Evolutionary conservation across 164 flowering plant genomes (phyloP).

Genomic region (Euptelea pleiosperma): DNA sequence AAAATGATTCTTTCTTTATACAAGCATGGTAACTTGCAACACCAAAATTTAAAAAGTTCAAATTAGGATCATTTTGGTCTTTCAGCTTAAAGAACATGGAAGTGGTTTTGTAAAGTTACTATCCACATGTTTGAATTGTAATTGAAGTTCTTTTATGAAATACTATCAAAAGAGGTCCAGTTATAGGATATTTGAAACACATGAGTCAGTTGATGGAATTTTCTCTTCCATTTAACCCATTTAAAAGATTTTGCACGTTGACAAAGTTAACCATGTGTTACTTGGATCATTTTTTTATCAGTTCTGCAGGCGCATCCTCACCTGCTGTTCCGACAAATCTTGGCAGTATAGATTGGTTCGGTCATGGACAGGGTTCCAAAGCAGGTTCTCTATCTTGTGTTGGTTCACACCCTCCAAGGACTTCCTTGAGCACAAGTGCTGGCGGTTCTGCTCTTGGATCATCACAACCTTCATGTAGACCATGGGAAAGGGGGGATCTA

Average conservation of each 20-base stretch:
- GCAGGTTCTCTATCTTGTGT: conserved; percentile 65
- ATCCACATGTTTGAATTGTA: no score
- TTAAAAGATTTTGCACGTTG: conserved; percentile 3
- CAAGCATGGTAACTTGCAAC: no score
- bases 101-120: no score
- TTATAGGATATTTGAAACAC: background rate
- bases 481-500: conserved; percentile 97
- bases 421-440: conserved; percentile 77
- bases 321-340: conserved; percentile 73
- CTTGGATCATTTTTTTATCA: conserved; percentile 26
- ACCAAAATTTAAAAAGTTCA: no score
- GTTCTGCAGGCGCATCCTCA: conserved; percentile 98
- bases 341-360: conserved; percentile 67
- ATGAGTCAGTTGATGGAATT: background rate
- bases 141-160: background rate
- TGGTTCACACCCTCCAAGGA: conserved; percentile 60
- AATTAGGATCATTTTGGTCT: no score
- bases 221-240: background rate
- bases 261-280: conserved; percentile 2
- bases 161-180: background rate
- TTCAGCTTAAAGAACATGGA: no score
- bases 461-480: conserved; percentile 79
- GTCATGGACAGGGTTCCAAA: conserved; percentile 73
- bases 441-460: conserved; percentile 80
- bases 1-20: no score